A percentile compares a stretch with the other conserved stretches of the same genome.
phyloP scores from a whole-genome alignment of 2,329 filamentous ascomycete genomes.

The Botrytis fabae region DNA sequence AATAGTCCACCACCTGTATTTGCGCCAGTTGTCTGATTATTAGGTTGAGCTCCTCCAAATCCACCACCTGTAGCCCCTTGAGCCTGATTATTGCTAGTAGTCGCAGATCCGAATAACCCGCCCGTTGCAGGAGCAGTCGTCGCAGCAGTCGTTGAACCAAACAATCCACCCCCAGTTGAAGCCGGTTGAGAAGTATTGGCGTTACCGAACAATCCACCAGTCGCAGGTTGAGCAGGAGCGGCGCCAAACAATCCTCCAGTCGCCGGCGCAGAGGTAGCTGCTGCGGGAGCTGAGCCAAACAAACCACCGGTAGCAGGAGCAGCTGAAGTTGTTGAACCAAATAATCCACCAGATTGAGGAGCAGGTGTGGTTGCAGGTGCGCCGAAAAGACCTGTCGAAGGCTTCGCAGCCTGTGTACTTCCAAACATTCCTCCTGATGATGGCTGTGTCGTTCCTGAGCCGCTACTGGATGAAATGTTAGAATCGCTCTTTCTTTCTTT shows the following conservation, averaged over 20 bases:
- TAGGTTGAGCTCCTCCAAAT: constrained; percentile 30
- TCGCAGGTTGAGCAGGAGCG: constrained; percentile 28
- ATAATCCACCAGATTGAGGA: constrained; percentile 34
- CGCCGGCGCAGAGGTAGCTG: constrained; percentile 24
- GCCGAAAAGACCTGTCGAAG: constrained; percentile 40
- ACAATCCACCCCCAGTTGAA: constrained; percentile 36
- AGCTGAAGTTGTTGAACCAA: constrained; percentile 28
- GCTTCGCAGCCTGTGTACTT: constrained; percentile 36
- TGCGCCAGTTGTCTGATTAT: constrained; percentile 32
- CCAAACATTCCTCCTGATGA: constrained; percentile 40
- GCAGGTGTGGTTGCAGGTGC: constrained; percentile 31
- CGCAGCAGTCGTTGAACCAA: constrained; percentile 33
- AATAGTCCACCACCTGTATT: constrained; percentile 37
- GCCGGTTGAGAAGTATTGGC: constrained; percentile 27
- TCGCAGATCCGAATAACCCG: constrained; percentile 39
- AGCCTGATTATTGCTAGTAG: constrained; percentile 21
- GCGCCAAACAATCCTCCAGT: constrained; percentile 32
- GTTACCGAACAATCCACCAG: constrained; percentile 40
- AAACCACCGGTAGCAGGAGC: constrained; percentile 31
- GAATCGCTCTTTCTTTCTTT: constrained; percentile 26
- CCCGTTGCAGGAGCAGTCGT: constrained; percentile 31
- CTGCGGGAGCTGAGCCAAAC: constrained; percentile 36
- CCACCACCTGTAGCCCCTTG: constrained; percentile 31
- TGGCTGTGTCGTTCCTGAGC: constrained; percentile 35
- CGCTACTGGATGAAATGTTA: constrained; percentile 33